Evolutionary conservation across 208 protist species (phyloP).

Genomic region (Crithidia expoeki): DNA sequence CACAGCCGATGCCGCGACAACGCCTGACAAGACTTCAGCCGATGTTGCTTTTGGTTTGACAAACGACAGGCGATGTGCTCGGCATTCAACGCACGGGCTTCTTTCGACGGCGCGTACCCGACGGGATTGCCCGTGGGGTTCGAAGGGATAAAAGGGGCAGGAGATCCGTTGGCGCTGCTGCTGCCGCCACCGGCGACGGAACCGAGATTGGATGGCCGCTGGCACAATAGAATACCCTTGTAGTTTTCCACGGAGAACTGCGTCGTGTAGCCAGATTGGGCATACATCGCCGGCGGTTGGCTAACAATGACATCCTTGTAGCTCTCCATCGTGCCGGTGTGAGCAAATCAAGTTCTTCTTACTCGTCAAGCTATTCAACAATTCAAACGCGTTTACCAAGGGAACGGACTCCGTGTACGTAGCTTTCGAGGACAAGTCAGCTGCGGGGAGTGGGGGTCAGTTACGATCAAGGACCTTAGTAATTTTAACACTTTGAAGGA

Average conservation of each 20-base stretch:
- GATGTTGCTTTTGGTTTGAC: slow-evolving; percentile 59
- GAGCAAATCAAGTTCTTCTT: too few species aligned
- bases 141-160: slow-evolving; percentile 60
- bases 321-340: slow-evolving; percentile 66
- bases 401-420: too few species aligned
- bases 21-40: slow-evolving; percentile 52
- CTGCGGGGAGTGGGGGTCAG: too few species aligned
- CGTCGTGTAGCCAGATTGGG: slow-evolving; percentile 35
- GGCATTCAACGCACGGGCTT: slow-evolving; percentile 51
- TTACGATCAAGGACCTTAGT: too few species aligned
- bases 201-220: slow-evolving; percentile 59
- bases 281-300: slow-evolving; percentile 83
- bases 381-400: too few species aligned
- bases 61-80: slow-evolving; percentile 44
- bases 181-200: slow-evolving; percentile 17
- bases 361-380: too few species aligned
- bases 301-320: slow-evolving; percentile 92
- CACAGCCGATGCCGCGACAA: slow-evolving; percentile 82
- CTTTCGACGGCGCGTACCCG: slow-evolving; percentile 70
- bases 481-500: too few species aligned
- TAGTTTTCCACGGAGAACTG: slow-evolving; percentile 87
- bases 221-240: slow-evolving; percentile 91
- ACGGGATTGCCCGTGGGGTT: slow-evolving; percentile 56
- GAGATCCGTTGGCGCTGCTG: background rate
- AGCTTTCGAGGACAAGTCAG: too few species aligned